A percentile compares a stretch with the other conserved stretches of the same genome.
phyloP scores from a whole-genome alignment of 352 stramenopile genomes.

The Thalassiosira exigua region DNA sequence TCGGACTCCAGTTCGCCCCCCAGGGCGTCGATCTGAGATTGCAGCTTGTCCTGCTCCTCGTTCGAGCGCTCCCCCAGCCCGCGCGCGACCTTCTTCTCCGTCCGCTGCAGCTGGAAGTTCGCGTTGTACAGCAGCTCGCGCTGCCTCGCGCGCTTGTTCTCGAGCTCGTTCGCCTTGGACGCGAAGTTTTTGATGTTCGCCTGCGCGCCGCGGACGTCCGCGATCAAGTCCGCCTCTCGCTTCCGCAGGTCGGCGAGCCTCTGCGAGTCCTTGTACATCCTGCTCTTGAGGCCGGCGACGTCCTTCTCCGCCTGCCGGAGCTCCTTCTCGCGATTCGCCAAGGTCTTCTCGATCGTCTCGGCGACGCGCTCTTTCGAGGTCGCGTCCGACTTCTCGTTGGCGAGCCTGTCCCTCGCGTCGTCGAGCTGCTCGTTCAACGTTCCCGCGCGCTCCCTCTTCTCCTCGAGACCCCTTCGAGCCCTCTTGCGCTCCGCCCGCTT shows the following conservation, averaged over 20 bases:
- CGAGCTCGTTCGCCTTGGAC: slow-evolving; percentile 91
- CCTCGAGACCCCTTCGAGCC: slow-evolving; percentile 18
- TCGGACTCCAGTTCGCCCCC: slow-evolving; percentile 90
- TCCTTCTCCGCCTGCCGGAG: slow-evolving; percentile 82
- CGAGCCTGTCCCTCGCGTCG: slow-evolving; percentile 82
- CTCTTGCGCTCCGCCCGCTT: slow-evolving; percentile 34
- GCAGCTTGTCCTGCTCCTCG: slow-evolving; percentile 92
- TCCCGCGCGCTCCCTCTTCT: slow-evolving; percentile 79
- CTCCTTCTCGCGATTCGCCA: slow-evolving; percentile 70
- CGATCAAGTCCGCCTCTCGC: slow-evolving; percentile 89
- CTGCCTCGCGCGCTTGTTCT: slow-evolving; percentile 89
- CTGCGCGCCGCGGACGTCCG: slow-evolving; percentile 92
- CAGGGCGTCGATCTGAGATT: slow-evolving; percentile 90
- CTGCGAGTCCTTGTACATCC: slow-evolving; percentile 92
- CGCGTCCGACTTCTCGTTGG: slow-evolving; percentile 49
- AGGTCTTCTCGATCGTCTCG: slow-evolving; percentile 87
- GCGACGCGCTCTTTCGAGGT: slow-evolving; percentile 83
- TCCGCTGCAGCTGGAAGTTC: slow-evolving; percentile 97
- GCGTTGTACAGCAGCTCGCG: slow-evolving; percentile 95
- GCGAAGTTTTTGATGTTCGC: slow-evolving; percentile 87
- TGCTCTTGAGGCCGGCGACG: slow-evolving; percentile 89
- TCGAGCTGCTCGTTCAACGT: slow-evolving; percentile 85
- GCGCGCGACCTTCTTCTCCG: slow-evolving; percentile 93
- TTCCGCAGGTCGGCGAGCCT: slow-evolving; percentile 89
- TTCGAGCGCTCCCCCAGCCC: slow-evolving; percentile 92